Percentiles rank a stretch among this genome's conserved stretches.
These are phyloP conservation scores for Cyberlindnera meyerae DNA, from an alignment of 805 yeast genomes.

Conservation along the genomic window DNA sequence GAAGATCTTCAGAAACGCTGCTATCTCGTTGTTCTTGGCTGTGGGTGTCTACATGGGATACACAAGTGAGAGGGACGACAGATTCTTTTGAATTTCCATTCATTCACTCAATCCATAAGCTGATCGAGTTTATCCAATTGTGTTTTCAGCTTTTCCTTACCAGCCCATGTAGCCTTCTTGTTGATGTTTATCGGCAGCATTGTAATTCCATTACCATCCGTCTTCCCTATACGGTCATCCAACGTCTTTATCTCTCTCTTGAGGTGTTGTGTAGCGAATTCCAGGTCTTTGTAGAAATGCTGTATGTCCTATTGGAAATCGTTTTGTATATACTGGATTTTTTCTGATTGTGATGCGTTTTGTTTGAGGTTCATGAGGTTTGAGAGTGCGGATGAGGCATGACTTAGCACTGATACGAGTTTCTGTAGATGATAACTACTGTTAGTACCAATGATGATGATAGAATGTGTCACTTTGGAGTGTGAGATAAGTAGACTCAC, in stretches of 20 bases:
- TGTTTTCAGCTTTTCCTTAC: conserved; percentile 48
- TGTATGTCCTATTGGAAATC: conserved; percentile 41
- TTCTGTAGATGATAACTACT: conserved; percentile 21
- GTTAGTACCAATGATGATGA: neutral
- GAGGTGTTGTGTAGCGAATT: conserved; percentile 52
- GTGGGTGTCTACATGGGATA: conserved; percentile 18
- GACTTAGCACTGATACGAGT: conserved; percentile 46
- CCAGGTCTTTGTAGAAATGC: conserved; percentile 48
- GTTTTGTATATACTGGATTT: conserved; percentile 28
- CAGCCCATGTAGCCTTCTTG: conserved; percentile 66
- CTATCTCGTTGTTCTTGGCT: conserved; percentile 7
- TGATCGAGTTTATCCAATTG: conserved; percentile 35
- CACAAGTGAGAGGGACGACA: conserved; percentile 7
- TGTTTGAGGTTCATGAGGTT: conserved; percentile 33
- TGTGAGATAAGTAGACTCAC: conserved; percentile 16
- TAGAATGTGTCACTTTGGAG: no score
- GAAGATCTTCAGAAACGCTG: conserved; percentile 14
- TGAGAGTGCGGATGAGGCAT: conserved; percentile 43
- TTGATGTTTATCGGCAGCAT: conserved; percentile 66
- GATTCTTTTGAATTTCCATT: conserved; percentile 2
- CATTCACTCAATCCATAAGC: conserved; percentile 15
- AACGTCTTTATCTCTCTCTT: conserved; percentile 63
- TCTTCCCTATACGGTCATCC: conserved; percentile 54
- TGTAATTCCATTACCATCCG: conserved; percentile 41
- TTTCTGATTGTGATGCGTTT: conserved; percentile 18